Conservation (phyloP, 2,329 filamentous ascomycete species). For the Colletotrichum sp. region DNA sequence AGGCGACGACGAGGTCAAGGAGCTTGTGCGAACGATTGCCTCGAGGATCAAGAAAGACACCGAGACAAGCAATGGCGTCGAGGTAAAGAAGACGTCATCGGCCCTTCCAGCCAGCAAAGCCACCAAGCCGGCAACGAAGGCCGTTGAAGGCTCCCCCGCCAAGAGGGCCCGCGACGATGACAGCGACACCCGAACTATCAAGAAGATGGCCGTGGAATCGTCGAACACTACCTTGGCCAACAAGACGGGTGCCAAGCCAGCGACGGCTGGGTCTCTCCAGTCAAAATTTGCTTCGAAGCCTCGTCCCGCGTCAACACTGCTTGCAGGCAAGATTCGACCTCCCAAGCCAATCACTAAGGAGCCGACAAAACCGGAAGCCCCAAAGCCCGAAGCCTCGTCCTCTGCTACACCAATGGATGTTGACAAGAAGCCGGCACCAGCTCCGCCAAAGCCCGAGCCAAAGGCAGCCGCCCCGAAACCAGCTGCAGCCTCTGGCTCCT, state of each 20-base stretch:
- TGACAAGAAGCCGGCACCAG: slow-evolving; percentile 20
- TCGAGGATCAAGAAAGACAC: slow-evolving; percentile 44
- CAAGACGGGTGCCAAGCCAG: slow-evolving; percentile 41
- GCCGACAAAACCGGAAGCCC: slow-evolving; percentile 21
- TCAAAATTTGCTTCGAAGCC: slow-evolving; percentile 32
- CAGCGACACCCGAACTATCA: slow-evolving; percentile 40
- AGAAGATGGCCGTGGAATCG: slow-evolving; percentile 47
- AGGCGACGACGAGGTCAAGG: slow-evolving; percentile 68
- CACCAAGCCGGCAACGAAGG: slow-evolving; percentile 35
- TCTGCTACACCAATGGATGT: slow-evolving; percentile 16
- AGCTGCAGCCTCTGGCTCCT: slow-evolving; percentile 36
- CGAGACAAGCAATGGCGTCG: slow-evolving; percentile 28
- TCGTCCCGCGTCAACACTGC: slow-evolving; percentile 30
- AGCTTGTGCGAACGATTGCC: slow-evolving; percentile 63
- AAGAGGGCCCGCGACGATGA: slow-evolving; percentile 47
- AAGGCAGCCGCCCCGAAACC: slow-evolving; percentile 27
- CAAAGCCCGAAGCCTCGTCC: slow-evolving; percentile 19
- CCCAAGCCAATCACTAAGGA: slow-evolving; percentile 35
- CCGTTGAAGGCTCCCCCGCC: slow-evolving; percentile 29
- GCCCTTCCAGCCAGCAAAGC: slow-evolving; percentile 14
- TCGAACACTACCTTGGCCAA: slow-evolving; percentile 40
- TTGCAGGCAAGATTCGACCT: slow-evolving; percentile 55
- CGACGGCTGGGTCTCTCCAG: slow-evolving; percentile 29
- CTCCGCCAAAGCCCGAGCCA: slow-evolving; percentile 28
- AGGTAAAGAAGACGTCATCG: slow-evolving; percentile 25